These are phyloP conservation scores for Sporodiniella umbellata DNA, from an alignment of 371 early-diverging fungal genomes.

Conservation along the genomic window DNA sequence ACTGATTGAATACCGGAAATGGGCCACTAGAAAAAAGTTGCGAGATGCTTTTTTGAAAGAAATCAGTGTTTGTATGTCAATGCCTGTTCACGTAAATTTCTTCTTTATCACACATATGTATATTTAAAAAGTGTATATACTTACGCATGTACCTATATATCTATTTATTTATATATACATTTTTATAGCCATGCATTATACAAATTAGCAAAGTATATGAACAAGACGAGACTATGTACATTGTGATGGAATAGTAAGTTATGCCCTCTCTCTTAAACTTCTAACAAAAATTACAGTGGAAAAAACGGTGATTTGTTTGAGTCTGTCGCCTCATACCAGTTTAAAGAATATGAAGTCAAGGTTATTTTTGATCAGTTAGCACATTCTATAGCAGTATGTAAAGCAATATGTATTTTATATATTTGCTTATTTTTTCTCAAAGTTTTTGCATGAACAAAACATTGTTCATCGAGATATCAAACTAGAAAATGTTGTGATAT, in stretches of 20 bases:
- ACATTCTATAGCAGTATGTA: slow-evolving; percentile 17
- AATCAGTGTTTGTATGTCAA: slow-evolving; percentile 18
- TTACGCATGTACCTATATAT: too few relatives aligned
- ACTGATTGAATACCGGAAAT: neutral
- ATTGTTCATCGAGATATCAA: slow-evolving; percentile 79
- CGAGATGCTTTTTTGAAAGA: slow-evolving; percentile 9
- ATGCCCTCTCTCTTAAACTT: neutral
- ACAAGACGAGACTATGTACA: slow-evolving; percentile 6
- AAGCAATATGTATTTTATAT: neutral
- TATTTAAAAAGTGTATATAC: too few relatives aligned
- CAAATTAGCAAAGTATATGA: slow-evolving; percentile 16
- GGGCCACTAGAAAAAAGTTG: neutral
- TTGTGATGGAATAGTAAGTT: slow-evolving; percentile 32
- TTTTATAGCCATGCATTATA: slow-evolving; percentile 28
- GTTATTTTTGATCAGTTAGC: slow-evolving; percentile 30
- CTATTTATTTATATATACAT: too few relatives aligned
- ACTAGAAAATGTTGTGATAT: slow-evolving; percentile 70
- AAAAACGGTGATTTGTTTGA: slow-evolving; percentile 24
- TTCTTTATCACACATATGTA: too few relatives aligned
- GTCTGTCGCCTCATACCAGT: slow-evolving; percentile 1
- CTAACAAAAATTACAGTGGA: slow-evolving; percentile 2
- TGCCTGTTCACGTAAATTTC: slow-evolving; percentile 24
- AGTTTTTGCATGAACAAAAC: slow-evolving; percentile 61
- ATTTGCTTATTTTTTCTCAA: neutral
- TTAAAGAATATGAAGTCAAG: slow-evolving; percentile 19